Conservation (phyloP, 169 alveolate genomes). For the Plasmodium sp. region DNA sequence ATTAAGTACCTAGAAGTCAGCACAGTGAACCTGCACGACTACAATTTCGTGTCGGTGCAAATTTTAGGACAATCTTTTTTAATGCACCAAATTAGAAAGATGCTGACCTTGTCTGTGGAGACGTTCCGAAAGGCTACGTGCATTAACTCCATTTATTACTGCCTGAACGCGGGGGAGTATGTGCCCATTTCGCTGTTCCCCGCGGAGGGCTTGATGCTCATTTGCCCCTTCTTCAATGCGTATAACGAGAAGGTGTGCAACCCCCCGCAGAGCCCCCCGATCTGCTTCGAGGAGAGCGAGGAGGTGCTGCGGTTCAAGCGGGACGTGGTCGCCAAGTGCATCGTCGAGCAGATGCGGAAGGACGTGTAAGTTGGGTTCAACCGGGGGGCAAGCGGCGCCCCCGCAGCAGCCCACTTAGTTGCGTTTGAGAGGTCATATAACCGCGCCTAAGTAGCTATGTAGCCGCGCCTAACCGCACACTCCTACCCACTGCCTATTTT, state of each 20-base stretch:
- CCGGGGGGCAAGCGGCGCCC: neutral
- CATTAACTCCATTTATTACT: constrained; percentile 76
- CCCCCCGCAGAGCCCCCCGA: constrained; percentile 21
- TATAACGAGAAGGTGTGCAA: constrained; percentile 53
- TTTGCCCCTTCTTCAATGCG: constrained; percentile 56
- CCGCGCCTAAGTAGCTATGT: neutral
- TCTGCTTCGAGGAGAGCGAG: constrained; percentile 34
- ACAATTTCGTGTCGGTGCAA: constrained; percentile 76
- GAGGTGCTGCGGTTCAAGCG: constrained; percentile 2
- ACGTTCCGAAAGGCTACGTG: constrained; percentile 87
- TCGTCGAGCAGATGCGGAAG: neutral
- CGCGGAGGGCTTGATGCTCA: constrained; percentile 82
- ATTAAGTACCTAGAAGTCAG: constrained; percentile 81
- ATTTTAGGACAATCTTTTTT: constrained; percentile 88
- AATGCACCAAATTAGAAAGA: constrained; percentile 88
- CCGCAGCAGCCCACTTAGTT: neutral
- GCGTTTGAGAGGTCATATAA: neutral
- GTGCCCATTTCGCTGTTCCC: constrained; percentile 79
- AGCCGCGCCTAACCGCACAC: neutral
- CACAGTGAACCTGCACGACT: constrained; percentile 16
- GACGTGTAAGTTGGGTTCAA: constrained; percentile 26
- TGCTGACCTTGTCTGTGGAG: constrained; percentile 85
- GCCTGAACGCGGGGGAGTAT: constrained; percentile 66
- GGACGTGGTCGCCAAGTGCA: constrained; percentile 29
- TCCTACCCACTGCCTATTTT: neutral